Evolutionary conservation across 129 eudicot genomes (phyloP).

Genomic region (Lonicera japonica): DNA sequence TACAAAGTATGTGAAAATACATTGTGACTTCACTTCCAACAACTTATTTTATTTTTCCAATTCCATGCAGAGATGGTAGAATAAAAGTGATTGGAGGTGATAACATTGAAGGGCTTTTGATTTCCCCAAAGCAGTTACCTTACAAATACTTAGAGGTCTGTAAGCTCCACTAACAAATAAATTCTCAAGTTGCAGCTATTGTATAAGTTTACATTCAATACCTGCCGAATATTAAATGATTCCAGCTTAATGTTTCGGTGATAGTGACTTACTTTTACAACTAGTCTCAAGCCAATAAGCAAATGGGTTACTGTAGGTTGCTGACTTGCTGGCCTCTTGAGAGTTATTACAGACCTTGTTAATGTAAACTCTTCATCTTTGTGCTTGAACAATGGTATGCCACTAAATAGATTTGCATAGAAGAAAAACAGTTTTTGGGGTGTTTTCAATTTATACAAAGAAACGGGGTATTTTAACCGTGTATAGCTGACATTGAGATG

Average conservation of each 20-base stretch:
- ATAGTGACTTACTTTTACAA: background rate
- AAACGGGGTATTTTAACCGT: background rate
- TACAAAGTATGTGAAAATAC: background rate
- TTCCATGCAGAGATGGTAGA: slow-evolving; percentile 81
- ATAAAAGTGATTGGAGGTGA: slow-evolving; percentile 93
- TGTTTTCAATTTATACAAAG: no score
- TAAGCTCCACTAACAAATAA: slow-evolving; percentile 10
- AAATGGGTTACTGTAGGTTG: background rate
- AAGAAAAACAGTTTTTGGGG: background rate
- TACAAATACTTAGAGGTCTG: slow-evolving; percentile 87
- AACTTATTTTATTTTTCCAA: slow-evolving; percentile 1
- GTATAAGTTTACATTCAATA: background rate
- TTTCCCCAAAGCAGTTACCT: slow-evolving; percentile 73
- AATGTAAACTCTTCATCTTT: background rate
- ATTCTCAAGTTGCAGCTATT: background rate
- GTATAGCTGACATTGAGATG: background rate
- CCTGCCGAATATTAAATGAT: background rate
- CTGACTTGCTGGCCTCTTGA: background rate
- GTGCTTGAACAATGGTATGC: background rate
- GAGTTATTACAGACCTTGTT: background rate
- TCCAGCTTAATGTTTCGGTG: background rate
- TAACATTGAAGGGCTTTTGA: slow-evolving; percentile 80
- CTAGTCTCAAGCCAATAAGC: background rate
- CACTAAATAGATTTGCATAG: background rate
- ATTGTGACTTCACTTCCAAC: background rate